phyloP scores from a whole-genome alignment of 805 yeast genomes.

The Monosporozyma siamensis region DNA sequence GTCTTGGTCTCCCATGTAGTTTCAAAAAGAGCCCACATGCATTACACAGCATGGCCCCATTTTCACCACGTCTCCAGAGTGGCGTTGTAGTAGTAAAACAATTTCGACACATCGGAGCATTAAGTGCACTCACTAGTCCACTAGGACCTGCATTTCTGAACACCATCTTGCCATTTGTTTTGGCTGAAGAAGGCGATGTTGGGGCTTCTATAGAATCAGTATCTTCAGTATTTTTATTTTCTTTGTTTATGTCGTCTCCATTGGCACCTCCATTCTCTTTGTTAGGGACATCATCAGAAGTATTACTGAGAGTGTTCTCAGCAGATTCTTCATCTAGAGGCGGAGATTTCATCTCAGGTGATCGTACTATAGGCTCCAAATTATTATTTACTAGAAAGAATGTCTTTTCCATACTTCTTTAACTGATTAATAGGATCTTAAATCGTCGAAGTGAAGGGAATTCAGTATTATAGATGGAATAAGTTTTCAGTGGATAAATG shows the following conservation, averaged over 20 bases:
- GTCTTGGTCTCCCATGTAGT: constrained; percentile 87
- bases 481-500: too few species aligned
- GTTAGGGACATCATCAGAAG: background rate
- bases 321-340: too few species aligned
- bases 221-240: background rate
- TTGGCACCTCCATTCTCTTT: background rate
- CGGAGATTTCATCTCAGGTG: background rate
- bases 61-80: constrained; percentile 88
- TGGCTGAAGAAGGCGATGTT: background rate
- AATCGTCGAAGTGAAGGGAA: too few species aligned
- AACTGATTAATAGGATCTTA: too few species aligned
- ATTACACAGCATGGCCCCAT: constrained; percentile 83
- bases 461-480: too few species aligned
- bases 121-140: background rate
- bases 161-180: constrained; percentile 1
- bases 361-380: background rate
- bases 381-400: background rate
- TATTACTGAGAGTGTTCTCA: too few species aligned
- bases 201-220: background rate
- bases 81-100: constrained; percentile 93
- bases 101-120: constrained; percentile 68
- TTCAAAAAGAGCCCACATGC: constrained; percentile 89
- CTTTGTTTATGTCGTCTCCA: too few species aligned
- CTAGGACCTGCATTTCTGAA: constrained; percentile 5
- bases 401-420: background rate